Base-by-base conservation (phyloP, 176 grass and related monocot genomes). In the Oryza meyeriana region DNA sequence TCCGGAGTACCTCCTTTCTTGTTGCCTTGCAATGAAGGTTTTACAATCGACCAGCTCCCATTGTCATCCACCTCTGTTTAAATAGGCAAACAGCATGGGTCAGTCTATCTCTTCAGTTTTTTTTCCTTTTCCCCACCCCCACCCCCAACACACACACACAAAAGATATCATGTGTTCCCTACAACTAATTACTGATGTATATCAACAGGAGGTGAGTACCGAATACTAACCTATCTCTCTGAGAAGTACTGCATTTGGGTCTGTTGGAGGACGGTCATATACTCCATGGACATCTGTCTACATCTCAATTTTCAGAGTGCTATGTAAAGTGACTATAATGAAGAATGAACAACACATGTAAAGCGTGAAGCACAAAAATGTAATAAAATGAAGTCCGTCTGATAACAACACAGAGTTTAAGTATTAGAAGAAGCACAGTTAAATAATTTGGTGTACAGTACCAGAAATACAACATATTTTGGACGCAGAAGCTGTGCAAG, bases 251-350 rank as follows among this genome's bases (percentile, higher is more conserved):
- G 95, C 95, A 91, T 93, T 77, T 68, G 92, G 81, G 57, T 98
- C 92, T 75, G 87, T 69, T 77, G 95, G 95, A 70, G 95, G 92
- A n/a, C 92, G 84, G 76, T 95, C 93, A 80, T 93, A 98, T 69
- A 98, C 95, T 86, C 95, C 95, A 81, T 80, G 89, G 78, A 98
- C 95, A 88, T 98, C 90, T 86, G 95, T 98, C 95, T 98, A 82
- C 40, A 87, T 75, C 42, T 79, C 69, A 91, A 86, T 72, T 86
- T 78, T 73, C 47, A 90, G 76, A 73, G 2, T 67, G 17, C 42
- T 70, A 79, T 3, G 76, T 66, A 65, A 71, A 61, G 8, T 57
- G 77, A 72, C 0, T 20, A 77, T 47, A 28, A 36, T 14, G 64
- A 28, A 2, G 66, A 84, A 31, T 20, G 41, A 12, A 69, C 2